Evolutionary conservation across 768 basidiomycete species (phyloP).

Genomic region (Podaxis sp.): DNA sequence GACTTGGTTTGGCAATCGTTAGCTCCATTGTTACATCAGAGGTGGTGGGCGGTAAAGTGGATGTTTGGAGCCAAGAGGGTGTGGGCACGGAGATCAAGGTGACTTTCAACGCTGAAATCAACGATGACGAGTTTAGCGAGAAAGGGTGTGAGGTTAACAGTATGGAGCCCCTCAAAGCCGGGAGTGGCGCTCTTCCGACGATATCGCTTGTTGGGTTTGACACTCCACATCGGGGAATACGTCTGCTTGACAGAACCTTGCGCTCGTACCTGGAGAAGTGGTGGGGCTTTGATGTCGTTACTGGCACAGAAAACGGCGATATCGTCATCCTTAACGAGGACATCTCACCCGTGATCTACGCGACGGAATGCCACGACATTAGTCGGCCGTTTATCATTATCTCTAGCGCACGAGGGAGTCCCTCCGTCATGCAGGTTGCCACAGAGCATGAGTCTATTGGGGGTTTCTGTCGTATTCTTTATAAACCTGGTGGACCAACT

Average conservation of each 20-base stretch:
- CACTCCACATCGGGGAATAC: constrained; percentile 54
- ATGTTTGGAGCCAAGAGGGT: constrained; percentile 90
- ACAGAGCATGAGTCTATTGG: constrained; percentile 75
- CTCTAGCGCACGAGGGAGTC: constrained; percentile 64
- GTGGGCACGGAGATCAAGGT: constrained; percentile 90
- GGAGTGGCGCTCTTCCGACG: constrained; percentile 39
- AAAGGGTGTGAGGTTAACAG: constrained; percentile 23
- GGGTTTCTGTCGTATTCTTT: constrained; percentile 83
- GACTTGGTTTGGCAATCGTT: constrained; percentile 92
- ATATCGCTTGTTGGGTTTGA: constrained; percentile 76
- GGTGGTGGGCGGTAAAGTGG: constrained; percentile 85
- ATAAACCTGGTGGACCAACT: constrained; percentile 86
- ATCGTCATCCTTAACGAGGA: constrained; percentile 85
- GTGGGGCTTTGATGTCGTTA: constrained; percentile 65
- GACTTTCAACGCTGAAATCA: constrained; percentile 67
- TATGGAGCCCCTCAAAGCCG: constrained; percentile 43
- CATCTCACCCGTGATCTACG: constrained; percentile 46
- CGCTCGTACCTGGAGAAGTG: constrained; percentile 63
- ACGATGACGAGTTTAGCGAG: constrained; percentile 31
- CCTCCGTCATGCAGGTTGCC: constrained; percentile 55
- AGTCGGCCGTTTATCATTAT: constrained; percentile 71
- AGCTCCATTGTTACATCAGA: constrained; percentile 87
- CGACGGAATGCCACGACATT: constrained; percentile 53
- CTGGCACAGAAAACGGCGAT: constrained; percentile 46
- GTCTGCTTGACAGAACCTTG: constrained; percentile 61